Conservation (phyloP, 2,329 filamentous ascomycete genomes). For the Hymenoscyphus fructigenus region DNA sequence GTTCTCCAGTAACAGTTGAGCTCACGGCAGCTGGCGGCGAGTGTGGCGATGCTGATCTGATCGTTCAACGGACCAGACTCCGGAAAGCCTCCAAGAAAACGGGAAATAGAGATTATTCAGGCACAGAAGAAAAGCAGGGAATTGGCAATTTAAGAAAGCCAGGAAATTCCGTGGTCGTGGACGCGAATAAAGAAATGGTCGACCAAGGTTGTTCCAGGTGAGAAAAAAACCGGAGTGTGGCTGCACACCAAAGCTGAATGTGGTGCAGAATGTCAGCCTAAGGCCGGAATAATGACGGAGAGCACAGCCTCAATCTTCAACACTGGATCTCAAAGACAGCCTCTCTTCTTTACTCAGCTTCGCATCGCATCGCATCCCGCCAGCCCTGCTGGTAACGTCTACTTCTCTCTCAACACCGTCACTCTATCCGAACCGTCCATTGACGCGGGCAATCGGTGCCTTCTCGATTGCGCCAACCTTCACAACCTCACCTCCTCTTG, state of each 20-base stretch:
- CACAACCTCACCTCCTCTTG: neutral
- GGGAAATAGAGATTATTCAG: neutral
- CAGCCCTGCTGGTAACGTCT: neutral
- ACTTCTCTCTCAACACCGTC: neutral
- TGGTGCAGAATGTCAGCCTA: neutral
- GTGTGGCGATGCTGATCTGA: slow-evolving; percentile 2
- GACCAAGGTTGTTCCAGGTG: neutral
- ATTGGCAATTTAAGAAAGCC: neutral
- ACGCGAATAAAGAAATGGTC: no score
- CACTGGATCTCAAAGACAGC: neutral
- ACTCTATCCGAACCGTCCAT: neutral
- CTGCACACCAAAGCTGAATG: neutral
- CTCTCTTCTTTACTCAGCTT: slow-evolving; percentile 1
- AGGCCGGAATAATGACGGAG: neutral
- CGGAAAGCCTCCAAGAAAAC: neutral
- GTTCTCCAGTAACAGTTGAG: neutral
- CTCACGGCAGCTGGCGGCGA: neutral
- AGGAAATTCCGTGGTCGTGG: neutral
- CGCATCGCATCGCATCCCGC: neutral
- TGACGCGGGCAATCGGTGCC: neutral
- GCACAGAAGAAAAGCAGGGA: neutral
- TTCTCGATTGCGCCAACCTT: neutral
- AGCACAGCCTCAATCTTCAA: neutral
- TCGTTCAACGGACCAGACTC: neutral
- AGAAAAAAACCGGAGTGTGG: neutral